Conservation (phyloP, 2,329 filamentous ascomycete genomes). For the Cladosporium sp. region DNA sequence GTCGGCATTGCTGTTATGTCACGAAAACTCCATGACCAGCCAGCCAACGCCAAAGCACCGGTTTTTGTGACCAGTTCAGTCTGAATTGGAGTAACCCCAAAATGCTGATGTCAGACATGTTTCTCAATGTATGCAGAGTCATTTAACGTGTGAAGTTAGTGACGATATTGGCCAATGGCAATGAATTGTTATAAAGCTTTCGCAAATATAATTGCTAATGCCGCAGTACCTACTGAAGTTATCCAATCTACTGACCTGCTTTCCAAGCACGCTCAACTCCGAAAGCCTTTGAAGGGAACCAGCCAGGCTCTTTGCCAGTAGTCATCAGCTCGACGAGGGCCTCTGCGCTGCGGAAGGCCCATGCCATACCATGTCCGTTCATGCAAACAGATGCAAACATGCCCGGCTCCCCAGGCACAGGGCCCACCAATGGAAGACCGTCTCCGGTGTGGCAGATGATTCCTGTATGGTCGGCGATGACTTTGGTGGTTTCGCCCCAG, state of each 20-base stretch:
- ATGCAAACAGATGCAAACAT: constrained; percentile 62
- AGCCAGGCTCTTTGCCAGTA: constrained; percentile 38
- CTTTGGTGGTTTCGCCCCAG: constrained; percentile 37
- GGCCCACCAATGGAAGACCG: constrained; percentile 50
- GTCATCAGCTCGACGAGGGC: constrained; percentile 56
- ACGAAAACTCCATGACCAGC: background rate
- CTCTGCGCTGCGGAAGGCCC: constrained; percentile 53
- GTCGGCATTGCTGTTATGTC: background rate
- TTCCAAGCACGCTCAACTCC: constrained; percentile 6
- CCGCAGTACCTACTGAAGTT: too few relatives aligned
- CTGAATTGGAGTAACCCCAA: too few relatives aligned
- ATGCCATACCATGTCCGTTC: constrained; percentile 57
- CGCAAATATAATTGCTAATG: too few relatives aligned
- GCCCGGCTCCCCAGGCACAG: constrained; percentile 37
- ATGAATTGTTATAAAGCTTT: too few relatives aligned
- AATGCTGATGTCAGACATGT: too few relatives aligned
- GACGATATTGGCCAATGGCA: too few relatives aligned
- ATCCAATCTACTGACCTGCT: background rate
- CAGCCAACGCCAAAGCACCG: too few relatives aligned
- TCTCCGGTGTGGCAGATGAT: constrained; percentile 57
- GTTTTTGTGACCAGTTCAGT: too few relatives aligned
- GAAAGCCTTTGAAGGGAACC: constrained; percentile 55
- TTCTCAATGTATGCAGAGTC: background rate
- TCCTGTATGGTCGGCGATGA: constrained; percentile 48
- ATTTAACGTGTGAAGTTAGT: too few relatives aligned